Conservation (phyloP, 805 yeast species). For the Yarrowia bubula region DNA sequence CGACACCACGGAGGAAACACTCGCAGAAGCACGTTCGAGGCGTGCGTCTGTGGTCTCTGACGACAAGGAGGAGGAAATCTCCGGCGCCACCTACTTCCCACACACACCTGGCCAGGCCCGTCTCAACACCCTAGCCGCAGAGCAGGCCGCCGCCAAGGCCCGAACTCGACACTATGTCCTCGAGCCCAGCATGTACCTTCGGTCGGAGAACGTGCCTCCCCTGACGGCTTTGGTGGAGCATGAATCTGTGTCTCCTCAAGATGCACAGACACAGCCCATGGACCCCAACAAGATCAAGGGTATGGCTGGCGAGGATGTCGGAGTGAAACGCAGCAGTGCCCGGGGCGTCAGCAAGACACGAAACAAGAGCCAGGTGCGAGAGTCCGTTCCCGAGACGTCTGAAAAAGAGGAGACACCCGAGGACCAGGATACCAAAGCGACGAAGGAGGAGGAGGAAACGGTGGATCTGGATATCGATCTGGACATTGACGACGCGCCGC, state of each 20-base stretch:
- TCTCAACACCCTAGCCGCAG: neutral
- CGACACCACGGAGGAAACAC: neutral
- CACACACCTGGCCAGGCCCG: constrained; percentile 32
- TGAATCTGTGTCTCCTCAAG: neutral
- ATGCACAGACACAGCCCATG: neutral
- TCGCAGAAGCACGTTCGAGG: neutral
- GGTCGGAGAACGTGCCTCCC: neutral
- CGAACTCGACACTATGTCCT: constrained; percentile 23
- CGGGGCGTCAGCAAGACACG: constrained; percentile 1
- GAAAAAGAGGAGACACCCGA: neutral
- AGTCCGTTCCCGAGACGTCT: neutral
- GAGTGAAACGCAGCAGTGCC: constrained; percentile 13
- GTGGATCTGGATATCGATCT: neutral
- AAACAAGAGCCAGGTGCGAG: constrained; percentile 9
- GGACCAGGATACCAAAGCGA: neutral
- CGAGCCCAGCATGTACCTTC: neutral
- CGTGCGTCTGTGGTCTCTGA: constrained; percentile 30
- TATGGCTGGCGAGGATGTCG: constrained; percentile 11
- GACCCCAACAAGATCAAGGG: constrained; percentile 24
- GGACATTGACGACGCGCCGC: neutral
- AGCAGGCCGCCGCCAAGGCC: constrained; percentile 28
- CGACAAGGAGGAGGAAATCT: constrained; percentile 33
- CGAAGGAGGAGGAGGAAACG: constrained; percentile 1
- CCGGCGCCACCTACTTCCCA: constrained; percentile 39
- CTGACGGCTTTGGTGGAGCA: neutral